A percentile compares a stretch with the other conserved stretches of the same genome.
Conservation (phyloP, 2,329 filamentous ascomycete genomes). For the Ceratocystis papillata region DNA sequence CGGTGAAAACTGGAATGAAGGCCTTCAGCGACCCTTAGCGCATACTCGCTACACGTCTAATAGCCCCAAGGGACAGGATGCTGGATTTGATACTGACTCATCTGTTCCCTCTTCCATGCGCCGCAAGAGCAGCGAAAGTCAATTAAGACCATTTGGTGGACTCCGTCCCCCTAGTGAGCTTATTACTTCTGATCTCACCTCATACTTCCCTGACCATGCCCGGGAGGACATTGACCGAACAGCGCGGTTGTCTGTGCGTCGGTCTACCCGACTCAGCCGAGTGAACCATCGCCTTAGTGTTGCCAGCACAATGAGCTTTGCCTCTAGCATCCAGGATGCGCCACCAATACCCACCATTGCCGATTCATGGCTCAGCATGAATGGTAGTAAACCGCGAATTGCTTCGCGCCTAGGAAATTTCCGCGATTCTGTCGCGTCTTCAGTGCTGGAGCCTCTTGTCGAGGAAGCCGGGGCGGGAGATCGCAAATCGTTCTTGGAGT, state of each 20-base stretch:
- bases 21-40: slow-evolving; percentile 66
- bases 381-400: slow-evolving; percentile 29
- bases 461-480: slow-evolving; percentile 91
- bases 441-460: slow-evolving; percentile 76
- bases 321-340: slow-evolving; percentile 83
- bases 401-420: slow-evolving; percentile 50
- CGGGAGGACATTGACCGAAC: slow-evolving; percentile 93
- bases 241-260: slow-evolving; percentile 79
- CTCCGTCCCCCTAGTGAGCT: slow-evolving; percentile 90
- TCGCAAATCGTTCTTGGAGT: slow-evolving; percentile 91
- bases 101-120: slow-evolving; percentile 37
- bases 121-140: slow-evolving; percentile 34
- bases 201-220: slow-evolving; percentile 93
- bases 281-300: slow-evolving; percentile 89
- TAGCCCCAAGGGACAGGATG: slow-evolving; percentile 37
- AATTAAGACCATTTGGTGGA: slow-evolving; percentile 75
- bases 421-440: slow-evolving; percentile 80
- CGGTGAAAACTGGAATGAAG: slow-evolving; percentile 74
- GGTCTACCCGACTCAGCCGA: slow-evolving; percentile 82
- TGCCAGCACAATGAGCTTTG: slow-evolving; percentile 84
- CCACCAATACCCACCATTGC: slow-evolving; percentile 93
- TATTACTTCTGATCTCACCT: slow-evolving; percentile 90
- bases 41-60: slow-evolving; percentile 59
- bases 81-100: slow-evolving; percentile 34
- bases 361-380: slow-evolving; percentile 67